Base-by-base conservation (phyloP, 2,329 filamentous ascomycete genomes). In the Leptosphaerulina australis region DNA sequence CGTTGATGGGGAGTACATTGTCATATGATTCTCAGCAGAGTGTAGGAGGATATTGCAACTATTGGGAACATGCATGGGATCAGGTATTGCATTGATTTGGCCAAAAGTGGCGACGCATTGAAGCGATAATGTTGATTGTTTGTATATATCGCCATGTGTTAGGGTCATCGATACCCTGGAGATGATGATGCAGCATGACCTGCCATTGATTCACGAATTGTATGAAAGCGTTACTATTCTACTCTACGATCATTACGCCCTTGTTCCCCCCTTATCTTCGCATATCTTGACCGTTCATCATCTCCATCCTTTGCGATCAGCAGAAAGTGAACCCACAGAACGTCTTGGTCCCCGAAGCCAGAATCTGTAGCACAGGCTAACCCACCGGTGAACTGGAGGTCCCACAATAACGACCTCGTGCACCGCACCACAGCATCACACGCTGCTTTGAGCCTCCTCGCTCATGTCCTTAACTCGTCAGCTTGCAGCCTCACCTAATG, bases 1-100 rank as follows among this genome's bases (percentile, higher is more conserved):
- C 44, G 69, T 75, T 12, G 77, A 80, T 59, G 78, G 78, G 17
- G 78, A 81, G 68, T 80, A 80, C 59, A 78, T 80, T 63, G 68
- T 80, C 50, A 76, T 80, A 44, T 80, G 66, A 77, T 55, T 18
- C 43, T 33, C 14, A 35, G 17, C 22, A 15, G 49, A 43, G 26
- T 31, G 36, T 31, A 41, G 56, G 51, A 44, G 54, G 44, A 56
- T 59, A 57, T 39, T 43, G 52, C 53, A 56, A 51, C 39, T 47
- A 31, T 44, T 48, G 41, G 44, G 37, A n/a, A 39, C 20, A 41
- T 36, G 41, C 39, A 46, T 46, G 34, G 28, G 46, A 28, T 24
- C 33, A 48, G 50, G 51, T 47, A 43, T 50, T 51, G 47, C 50
- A 55, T 51, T 51, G 41, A 37, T 34, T 43, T 21, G 37, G 21